These are phyloP conservation scores for Gilbertella persicaria DNA, from an alignment of 371 early-diverging fungal species.

Conservation along the genomic window DNA sequence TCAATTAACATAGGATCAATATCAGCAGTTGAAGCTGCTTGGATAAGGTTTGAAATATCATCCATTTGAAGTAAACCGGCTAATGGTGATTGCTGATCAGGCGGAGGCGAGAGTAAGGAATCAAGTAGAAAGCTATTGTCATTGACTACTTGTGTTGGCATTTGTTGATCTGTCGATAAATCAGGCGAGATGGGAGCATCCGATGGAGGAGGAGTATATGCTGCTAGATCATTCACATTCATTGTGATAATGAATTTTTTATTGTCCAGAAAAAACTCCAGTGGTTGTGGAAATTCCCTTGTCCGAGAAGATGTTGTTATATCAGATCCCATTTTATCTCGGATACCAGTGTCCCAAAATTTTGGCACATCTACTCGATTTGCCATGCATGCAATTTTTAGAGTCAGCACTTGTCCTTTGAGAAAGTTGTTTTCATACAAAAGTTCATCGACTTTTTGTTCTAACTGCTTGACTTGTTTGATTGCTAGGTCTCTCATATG, in stretches of 20 bases:
- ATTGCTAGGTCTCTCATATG: slow-evolving; percentile 36
- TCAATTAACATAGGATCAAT: slow-evolving; percentile 11
- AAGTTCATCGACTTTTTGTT: slow-evolving; percentile 25
- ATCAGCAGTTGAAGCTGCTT: neutral
- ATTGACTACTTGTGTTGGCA: too few species aligned
- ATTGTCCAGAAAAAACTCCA: slow-evolving; percentile 43
- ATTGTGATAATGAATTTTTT: slow-evolving; percentile 27
- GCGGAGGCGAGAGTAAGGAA: neutral
- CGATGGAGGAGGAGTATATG: neutral
- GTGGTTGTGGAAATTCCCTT: slow-evolving; percentile 36
- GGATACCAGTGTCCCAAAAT: slow-evolving; percentile 29
- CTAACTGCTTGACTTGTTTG: slow-evolving; percentile 20
- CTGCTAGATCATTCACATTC: slow-evolving; percentile 2
- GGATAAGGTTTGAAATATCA: too few species aligned
- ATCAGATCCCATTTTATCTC: slow-evolving; percentile 41
- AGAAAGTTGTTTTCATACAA: slow-evolving; percentile 37
- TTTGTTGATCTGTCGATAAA: neutral
- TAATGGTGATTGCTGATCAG: neutral
- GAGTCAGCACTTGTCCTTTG: slow-evolving; percentile 30
- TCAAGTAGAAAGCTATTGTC: too few species aligned
- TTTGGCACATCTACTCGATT: slow-evolving; percentile 42
- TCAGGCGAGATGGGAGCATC: neutral
- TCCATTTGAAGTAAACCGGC: neutral
- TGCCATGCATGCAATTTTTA: slow-evolving; percentile 39
- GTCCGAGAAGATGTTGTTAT: slow-evolving; percentile 30